phyloP scores from a whole-genome alignment of 768 basidiomycete species.

The Serendipita sp. region DNA sequence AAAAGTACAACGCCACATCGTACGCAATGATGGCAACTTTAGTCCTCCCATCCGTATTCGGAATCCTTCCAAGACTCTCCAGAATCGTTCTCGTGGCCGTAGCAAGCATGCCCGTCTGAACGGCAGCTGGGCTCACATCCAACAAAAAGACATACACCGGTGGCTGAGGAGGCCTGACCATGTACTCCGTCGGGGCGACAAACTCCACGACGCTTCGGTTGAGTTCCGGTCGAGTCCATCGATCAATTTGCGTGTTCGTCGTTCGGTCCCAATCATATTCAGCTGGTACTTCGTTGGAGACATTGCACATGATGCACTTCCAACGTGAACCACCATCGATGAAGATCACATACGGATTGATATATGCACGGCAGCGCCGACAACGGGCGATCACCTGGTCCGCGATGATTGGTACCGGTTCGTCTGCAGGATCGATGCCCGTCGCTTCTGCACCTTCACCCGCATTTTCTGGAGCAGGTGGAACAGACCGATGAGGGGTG shows the following conservation, averaged over 20 bases:
- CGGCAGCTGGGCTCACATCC: slow-evolving; percentile 84
- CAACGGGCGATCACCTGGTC: slow-evolving; percentile 95
- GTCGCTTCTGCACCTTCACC: slow-evolving; percentile 29
- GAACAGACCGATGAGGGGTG: slow-evolving; percentile 73
- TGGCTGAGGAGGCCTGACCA: slow-evolving; percentile 97
- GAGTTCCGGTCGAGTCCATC: slow-evolving; percentile 87
- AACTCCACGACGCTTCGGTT: slow-evolving; percentile 92
- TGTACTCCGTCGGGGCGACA: slow-evolving; percentile 96
- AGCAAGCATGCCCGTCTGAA: slow-evolving; percentile 92
- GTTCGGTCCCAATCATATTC: slow-evolving; percentile 97
- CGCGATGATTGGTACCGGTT: slow-evolving; percentile 73
- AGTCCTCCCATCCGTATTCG: slow-evolving; percentile 85
- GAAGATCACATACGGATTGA: slow-evolving; percentile 95
- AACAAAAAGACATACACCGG: slow-evolving; percentile 95
- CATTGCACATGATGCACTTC: slow-evolving; percentile 98
- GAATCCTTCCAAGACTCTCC: slow-evolving; percentile 87
- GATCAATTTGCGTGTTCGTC: slow-evolving; percentile 84
- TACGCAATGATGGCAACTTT: slow-evolving; percentile 88
- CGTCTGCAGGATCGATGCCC: slow-evolving; percentile 35
- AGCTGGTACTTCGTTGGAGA: slow-evolving; percentile 97
- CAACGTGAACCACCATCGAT: slow-evolving; percentile 88
- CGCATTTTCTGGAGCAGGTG: neutral
- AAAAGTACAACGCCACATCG: slow-evolving; percentile 89
- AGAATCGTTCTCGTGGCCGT: slow-evolving; percentile 94
- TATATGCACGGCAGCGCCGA: slow-evolving; percentile 89